Evolutionary conservation across 495 filamentous ascomycete species (phyloP).

Genomic region (Aspergillus avenaceus): DNA sequence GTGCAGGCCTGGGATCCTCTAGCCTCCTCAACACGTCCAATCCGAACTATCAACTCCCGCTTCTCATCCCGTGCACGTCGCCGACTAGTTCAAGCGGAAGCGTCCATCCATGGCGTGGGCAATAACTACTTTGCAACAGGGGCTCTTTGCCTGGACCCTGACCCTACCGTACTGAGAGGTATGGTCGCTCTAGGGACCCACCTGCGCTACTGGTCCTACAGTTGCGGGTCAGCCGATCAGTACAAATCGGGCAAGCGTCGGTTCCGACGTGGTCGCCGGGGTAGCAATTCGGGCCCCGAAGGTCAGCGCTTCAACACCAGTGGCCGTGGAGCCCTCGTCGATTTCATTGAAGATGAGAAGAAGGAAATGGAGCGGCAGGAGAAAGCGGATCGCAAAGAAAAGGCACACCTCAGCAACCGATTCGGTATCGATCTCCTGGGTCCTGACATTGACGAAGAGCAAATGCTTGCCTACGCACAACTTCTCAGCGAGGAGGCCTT

Average conservation of each 20-base stretch:
- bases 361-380: slow-evolving; percentile 76
- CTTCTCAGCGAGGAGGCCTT: slow-evolving; percentile 82
- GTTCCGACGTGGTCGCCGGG: slow-evolving; percentile 54
- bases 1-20: slow-evolving; percentile 97
- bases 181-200: slow-evolving; percentile 84
- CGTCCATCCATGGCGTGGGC: slow-evolving; percentile 58
- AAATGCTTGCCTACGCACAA: slow-evolving; percentile 82
- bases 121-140: slow-evolving; percentile 81
- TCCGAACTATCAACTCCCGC: slow-evolving; percentile 85
- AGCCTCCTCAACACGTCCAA: slow-evolving; percentile 70
- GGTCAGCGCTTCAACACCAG: slow-evolving; percentile 54
- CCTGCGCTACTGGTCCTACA: slow-evolving; percentile 91
- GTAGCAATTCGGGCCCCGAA: slow-evolving; percentile 50
- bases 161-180: slow-evolving; percentile 85
- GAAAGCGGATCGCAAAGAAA: slow-evolving; percentile 55
- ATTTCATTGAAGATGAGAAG: slow-evolving; percentile 80
- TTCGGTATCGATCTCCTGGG: slow-evolving; percentile 80
- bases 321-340: slow-evolving; percentile 60
- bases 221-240: slow-evolving; percentile 62
- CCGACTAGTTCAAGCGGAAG: slow-evolving; percentile 67
- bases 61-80: slow-evolving; percentile 79
- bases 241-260: slow-evolving; percentile 62
- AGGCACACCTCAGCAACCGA: slow-evolving; percentile 63
- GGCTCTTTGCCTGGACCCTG: slow-evolving; percentile 82
- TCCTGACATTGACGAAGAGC: slow-evolving; percentile 72